Conservation (phyloP, 2,329 filamentous ascomycete genomes). For the Aureobasidium sp. region DNA sequence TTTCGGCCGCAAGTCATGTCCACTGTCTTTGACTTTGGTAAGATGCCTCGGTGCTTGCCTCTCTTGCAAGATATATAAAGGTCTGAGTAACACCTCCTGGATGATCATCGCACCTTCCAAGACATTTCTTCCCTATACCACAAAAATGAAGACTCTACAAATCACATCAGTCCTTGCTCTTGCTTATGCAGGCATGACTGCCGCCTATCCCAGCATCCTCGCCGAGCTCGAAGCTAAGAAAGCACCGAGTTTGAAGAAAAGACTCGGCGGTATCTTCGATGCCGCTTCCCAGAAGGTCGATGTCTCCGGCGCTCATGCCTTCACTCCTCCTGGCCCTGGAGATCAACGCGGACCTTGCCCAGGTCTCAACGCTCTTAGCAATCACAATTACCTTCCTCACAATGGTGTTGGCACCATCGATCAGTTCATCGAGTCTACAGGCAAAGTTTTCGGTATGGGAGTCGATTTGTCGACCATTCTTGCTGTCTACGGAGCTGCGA, state of each 20-base stretch:
- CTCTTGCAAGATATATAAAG: background rate
- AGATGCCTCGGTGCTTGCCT: slow-evolving; percentile 10
- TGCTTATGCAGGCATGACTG: slow-evolving; percentile 13
- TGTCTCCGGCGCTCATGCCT: slow-evolving; percentile 21
- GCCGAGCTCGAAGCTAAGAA: slow-evolving; percentile 14
- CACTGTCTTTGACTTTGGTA: background rate
- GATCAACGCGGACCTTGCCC: slow-evolving; percentile 27
- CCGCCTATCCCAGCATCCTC: slow-evolving; percentile 17
- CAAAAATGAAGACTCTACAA: slow-evolving; percentile 15
- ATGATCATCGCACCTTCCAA: background rate
- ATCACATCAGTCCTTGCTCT: slow-evolving; percentile 14
- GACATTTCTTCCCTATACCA: background rate
- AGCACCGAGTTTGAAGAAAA: slow-evolving; percentile 3
- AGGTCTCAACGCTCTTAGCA: slow-evolving; percentile 27
- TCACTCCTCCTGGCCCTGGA: slow-evolving; percentile 20
- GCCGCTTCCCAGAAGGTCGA: slow-evolving; percentile 23
- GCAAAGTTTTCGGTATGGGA: slow-evolving; percentile 27
- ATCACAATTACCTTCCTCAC: slow-evolving; percentile 26
- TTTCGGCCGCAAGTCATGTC: background rate
- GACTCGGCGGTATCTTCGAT: slow-evolving; percentile 19
- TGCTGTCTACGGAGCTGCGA: slow-evolving; percentile 24
- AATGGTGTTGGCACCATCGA: slow-evolving; percentile 26
- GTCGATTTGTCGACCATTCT: slow-evolving; percentile 25
- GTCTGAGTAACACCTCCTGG: background rate
- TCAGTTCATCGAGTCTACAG: slow-evolving; percentile 24